Base-by-base conservation (phyloP, 106 monocot genomes). In the Amphibolis antarctica region DNA sequence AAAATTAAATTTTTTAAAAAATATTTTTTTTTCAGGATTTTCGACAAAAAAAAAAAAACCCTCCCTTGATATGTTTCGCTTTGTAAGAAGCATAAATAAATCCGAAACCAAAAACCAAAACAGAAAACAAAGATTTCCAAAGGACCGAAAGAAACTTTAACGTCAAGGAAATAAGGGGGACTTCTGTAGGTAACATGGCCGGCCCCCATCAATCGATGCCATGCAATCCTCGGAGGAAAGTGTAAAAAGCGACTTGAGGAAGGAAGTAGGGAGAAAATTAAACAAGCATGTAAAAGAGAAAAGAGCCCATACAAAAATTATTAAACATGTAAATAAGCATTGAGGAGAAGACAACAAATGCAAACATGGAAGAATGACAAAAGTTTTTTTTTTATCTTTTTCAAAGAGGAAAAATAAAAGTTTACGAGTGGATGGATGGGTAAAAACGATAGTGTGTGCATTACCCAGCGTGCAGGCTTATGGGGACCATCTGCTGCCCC, bases 181-280 rank as follows among this genome's bases (percentile, higher is more conserved):
- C 36, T 36, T 4, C 29, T 47, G 23, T 64, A 64, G 23, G 31
- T 29, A n/a, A 42, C 59, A 69, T 20, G 78, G 66, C 50, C n/a
- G n/a, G n/a, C n/a, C n/a, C n/a, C 70, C 82, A 72, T 75, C 74
- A 77, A 73, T 65, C 63, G 60, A 77, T 45, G 27, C 14, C 66
- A 68, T 74, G 73, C 76, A 69, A 31, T 46, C 9, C 66, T 28
- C 64, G 48, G 28, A 69, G 56, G 19, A 22, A 61, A 60, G 46
- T 20, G 43, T 13, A 23, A 45, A 44, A 24, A 62, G 23, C n/a
- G n/a, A n/a, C n/a, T n/a, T n/a, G n/a, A n/a, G 43, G 53, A 29
- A 36, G 50, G 4, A 23, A 26, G 25, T 1, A 31, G 6, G 59
- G 59, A 12, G 51, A 13, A 14, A 55, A 69, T 49, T 59, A 23